phyloP scores from a whole-genome alignment of 148 eudicot species.

The Beta vulgaris region DNA sequence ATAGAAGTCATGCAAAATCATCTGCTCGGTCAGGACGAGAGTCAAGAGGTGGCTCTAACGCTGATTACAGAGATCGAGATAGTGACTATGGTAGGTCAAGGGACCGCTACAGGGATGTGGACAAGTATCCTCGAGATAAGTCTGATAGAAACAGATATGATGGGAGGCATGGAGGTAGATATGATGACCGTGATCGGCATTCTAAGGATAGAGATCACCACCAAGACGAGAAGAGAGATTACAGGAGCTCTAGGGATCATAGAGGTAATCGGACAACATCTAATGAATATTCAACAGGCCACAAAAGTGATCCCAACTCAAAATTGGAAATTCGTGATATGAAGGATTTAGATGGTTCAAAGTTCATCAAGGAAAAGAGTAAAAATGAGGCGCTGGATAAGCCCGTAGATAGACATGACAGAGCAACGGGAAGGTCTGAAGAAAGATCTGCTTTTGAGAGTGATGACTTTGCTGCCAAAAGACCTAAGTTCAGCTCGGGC shows the following conservation, averaged over 20 bases:
- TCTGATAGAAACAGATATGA: slow-evolving; percentile 35
- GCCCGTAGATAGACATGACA: slow-evolving; percentile 32
- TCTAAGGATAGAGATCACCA: slow-evolving; percentile 42
- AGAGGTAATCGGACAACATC: slow-evolving; percentile 41
- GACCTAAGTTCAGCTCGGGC: slow-evolving; percentile 43
- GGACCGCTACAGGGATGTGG: slow-evolving; percentile 45
- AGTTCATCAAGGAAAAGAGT: slow-evolving; percentile 35
- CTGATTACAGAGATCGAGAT: slow-evolving; percentile 45
- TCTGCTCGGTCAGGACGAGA: slow-evolving; percentile 52
- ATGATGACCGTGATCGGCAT: slow-evolving; percentile 46
- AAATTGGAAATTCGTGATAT: slow-evolving; percentile 40
- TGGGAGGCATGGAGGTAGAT: slow-evolving; percentile 19
- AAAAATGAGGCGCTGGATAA: slow-evolving; percentile 38
- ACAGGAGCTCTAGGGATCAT: slow-evolving; percentile 47
- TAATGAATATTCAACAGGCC: slow-evolving; percentile 41
- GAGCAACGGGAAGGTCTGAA: slow-evolving; percentile 32
- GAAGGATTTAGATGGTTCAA: slow-evolving; percentile 39
- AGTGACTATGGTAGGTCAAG: slow-evolving; percentile 53
- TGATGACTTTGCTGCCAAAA: slow-evolving; percentile 47
- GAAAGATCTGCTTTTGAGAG: slow-evolving; percentile 31
- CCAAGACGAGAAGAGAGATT: slow-evolving; percentile 57
- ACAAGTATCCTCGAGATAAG: slow-evolving; percentile 51
- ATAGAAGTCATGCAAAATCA: slow-evolving; percentile 46
- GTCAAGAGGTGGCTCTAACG: slow-evolving; percentile 30
- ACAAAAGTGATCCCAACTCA: slow-evolving; percentile 35